Conservation (phyloP, 805 yeast genomes). For the Yarrowia sp. region DNA sequence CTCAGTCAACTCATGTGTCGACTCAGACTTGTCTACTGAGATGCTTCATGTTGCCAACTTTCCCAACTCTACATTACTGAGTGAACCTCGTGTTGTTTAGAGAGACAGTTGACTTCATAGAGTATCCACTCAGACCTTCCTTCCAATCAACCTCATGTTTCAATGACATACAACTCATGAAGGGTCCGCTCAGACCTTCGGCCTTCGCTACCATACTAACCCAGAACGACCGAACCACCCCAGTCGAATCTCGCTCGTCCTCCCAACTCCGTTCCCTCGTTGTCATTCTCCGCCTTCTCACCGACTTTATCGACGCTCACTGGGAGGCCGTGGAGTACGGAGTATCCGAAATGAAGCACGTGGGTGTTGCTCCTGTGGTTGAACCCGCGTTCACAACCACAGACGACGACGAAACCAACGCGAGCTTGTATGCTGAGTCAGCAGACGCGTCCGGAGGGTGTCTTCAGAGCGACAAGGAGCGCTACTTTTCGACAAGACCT, state of each 20-base stretch:
- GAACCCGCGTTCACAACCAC: background rate
- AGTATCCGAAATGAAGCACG: background rate
- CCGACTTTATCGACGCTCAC: constrained; percentile 17
- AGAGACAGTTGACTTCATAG: too few relatives aligned
- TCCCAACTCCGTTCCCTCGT: constrained; percentile 10
- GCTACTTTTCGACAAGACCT: constrained; percentile 6
- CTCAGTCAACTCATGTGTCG: too few relatives aligned
- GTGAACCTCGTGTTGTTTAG: too few relatives aligned
- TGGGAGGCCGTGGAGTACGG: constrained; percentile 15
- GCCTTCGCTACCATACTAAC: background rate
- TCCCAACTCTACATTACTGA: too few relatives aligned
- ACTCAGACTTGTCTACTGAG: too few relatives aligned
- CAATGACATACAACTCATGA: too few relatives aligned
- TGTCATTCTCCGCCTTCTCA: constrained; percentile 5
- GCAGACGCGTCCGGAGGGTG: background rate
- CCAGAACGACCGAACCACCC: constrained; percentile 8
- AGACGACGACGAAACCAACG: constrained; percentile 14
- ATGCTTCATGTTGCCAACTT: too few relatives aligned
- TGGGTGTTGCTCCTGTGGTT: background rate
- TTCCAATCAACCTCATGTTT: too few relatives aligned
- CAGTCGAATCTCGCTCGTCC: background rate
- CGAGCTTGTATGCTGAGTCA: constrained; percentile 1
- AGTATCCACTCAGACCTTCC: too few relatives aligned
- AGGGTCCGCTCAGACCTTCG: background rate
- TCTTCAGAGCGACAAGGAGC: background rate